Evolutionary conservation across 2,329 filamentous ascomycete species (phyloP).

Genomic region (Lasiodiplodia gonubiensis): DNA sequence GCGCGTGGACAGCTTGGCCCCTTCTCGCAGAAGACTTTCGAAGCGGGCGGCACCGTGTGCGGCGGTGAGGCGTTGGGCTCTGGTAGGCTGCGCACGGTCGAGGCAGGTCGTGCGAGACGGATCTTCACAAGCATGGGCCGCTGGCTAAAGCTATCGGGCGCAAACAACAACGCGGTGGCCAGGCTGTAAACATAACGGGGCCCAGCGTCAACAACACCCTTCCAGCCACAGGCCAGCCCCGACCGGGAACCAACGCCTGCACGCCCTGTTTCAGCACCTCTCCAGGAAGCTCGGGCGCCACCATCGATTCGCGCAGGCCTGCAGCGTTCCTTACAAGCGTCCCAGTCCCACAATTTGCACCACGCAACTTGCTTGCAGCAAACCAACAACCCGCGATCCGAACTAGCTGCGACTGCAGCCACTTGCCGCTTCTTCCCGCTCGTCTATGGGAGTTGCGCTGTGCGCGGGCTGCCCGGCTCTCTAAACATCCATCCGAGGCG

Average conservation of each 20-base stretch:
- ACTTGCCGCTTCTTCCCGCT: background rate
- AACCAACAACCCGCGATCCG: constrained; percentile 7
- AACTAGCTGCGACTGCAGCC: constrained; percentile 4
- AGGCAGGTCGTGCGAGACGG: constrained; percentile 12
- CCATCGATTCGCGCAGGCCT: constrained; percentile 15
- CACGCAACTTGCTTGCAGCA: constrained; percentile 11
- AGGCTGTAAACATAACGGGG: constrained; percentile 14
- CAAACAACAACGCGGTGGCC: constrained; percentile 2
- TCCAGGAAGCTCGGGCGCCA: background rate
- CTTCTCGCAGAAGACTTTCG: background rate
- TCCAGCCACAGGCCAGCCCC: constrained; percentile 10
- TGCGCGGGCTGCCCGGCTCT: constrained; percentile 2
- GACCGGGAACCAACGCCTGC: background rate
- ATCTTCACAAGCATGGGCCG: constrained; percentile 22
- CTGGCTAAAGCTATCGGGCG: constrained; percentile 17
- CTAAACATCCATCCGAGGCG: constrained; percentile 16
- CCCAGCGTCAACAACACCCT: constrained; percentile 10
- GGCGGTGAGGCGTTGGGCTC: constrained; percentile 19
- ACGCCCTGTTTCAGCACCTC: constrained; percentile 8
- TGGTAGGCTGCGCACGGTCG: constrained; percentile 15
- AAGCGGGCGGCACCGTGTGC: background rate
- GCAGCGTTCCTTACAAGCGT: constrained; percentile 1
- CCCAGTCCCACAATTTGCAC: constrained; percentile 18
- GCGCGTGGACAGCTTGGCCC: constrained; percentile 13
- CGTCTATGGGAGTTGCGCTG: constrained; percentile 9